Percentiles rank a stretch among this genome's conserved stretches.
These are phyloP conservation scores for Fraxinus velutina DNA, from an alignment of 305 asterid genomes.

Conservation along the genomic window DNA sequence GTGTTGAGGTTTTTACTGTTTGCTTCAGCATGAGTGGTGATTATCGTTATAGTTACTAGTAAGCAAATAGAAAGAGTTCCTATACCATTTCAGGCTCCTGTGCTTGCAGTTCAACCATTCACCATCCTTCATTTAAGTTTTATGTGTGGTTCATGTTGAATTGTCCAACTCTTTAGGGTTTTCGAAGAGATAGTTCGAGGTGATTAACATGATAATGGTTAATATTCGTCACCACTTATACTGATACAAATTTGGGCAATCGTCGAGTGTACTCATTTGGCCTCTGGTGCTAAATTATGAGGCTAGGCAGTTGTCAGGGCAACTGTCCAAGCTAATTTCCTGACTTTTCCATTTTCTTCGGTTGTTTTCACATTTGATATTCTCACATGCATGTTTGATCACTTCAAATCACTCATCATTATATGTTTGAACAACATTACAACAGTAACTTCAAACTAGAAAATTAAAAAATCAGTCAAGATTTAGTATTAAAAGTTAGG, in stretches of 20 bases:
- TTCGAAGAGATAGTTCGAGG: not conserved
- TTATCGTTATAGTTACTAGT: conserved; percentile 55
- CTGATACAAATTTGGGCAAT: no score
- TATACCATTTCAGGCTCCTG: conserved; percentile 21
- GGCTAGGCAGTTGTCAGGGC: no score
- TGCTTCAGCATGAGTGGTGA: conserved; percentile 50
- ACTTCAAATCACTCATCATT: no score
- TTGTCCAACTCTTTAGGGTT: not conserved
- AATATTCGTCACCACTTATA: no score
- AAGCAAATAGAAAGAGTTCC: conserved; percentile 35
- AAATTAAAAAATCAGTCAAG: not conserved
- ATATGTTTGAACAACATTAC: no score
- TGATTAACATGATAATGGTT: not conserved
- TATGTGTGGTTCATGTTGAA: not conserved
- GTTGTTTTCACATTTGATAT: no score
- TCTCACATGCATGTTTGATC: no score
- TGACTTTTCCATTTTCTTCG: no score
- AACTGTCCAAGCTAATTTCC: no score
- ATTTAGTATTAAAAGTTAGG: not conserved
- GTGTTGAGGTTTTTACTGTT: conserved; percentile 55
- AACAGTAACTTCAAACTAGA: conserved; percentile 7
- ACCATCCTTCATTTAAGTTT: conserved; percentile 67
- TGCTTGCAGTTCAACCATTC: conserved; percentile 50
- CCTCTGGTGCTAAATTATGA: no score
- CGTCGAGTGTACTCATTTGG: no score